phyloP scores from a whole-genome alignment of 495 filamentous ascomycete species.

The Trichocladium antarcticum region DNA sequence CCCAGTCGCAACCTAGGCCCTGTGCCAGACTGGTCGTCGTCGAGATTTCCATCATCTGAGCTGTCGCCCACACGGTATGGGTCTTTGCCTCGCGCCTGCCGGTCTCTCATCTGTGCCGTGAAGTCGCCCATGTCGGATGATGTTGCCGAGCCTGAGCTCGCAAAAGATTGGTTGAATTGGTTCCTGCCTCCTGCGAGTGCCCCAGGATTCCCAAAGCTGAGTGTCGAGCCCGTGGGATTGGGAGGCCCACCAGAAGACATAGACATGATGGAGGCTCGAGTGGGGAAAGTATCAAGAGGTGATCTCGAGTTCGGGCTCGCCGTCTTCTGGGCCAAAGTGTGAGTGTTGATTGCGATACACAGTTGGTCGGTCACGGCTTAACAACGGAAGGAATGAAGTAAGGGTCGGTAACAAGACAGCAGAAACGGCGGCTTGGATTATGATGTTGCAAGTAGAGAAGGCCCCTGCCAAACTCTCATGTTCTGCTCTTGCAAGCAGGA shows the following conservation, averaged over 20 bases:
- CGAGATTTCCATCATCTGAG: conserved; percentile 21
- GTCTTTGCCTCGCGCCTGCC: conserved; percentile 45
- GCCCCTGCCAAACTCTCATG: too few relatives aligned
- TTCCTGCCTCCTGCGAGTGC: not conserved
- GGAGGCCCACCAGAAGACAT: not conserved
- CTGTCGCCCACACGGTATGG: conserved; percentile 28
- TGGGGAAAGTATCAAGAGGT: too few relatives aligned
- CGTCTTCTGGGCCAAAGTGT: too few relatives aligned
- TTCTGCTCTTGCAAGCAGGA: too few relatives aligned
- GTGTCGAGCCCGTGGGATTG: not conserved
- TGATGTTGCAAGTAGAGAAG: too few relatives aligned
- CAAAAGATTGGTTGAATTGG: conserved; percentile 3
- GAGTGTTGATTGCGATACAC: too few relatives aligned
- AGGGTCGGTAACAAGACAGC: too few relatives aligned
- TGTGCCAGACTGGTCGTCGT: conserved; percentile 13
- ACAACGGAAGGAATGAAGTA: not conserved
- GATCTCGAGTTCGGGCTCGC: too few relatives aligned
- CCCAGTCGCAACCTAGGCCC: conserved; percentile 11
- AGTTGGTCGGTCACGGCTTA: too few relatives aligned
- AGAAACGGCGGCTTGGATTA: too few relatives aligned
- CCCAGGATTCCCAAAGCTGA: not conserved
- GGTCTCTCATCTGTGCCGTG: conserved; percentile 38
- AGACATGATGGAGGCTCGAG: not conserved
- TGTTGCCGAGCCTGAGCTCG: not conserved
- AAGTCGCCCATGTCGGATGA: conserved; percentile 17